phyloP scores from a whole-genome alignment of 106 monocot species.

The Narthecium ossifragum region DNA sequence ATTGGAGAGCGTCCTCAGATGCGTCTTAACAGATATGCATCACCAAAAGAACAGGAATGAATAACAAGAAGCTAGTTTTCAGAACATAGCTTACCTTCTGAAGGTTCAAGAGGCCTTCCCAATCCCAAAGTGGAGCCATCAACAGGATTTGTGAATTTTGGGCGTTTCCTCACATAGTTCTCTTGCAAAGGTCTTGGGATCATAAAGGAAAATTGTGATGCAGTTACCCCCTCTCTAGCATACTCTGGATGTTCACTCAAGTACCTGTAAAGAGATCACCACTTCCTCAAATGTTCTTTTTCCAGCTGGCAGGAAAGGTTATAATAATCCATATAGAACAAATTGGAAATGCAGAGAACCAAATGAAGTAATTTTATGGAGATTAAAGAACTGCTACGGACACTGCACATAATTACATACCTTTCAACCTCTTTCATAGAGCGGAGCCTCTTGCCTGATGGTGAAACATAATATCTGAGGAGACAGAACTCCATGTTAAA shows the following conservation, averaged over 20 bases:
- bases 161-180: conserved; percentile 65
- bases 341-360: too few relatives aligned
- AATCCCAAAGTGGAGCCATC: not conserved
- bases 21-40: too few relatives aligned
- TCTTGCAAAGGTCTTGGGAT: conserved; percentile 68
- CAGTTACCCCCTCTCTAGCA: conserved; percentile 27
- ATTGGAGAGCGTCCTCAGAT: too few relatives aligned
- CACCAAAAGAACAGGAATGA: not conserved
- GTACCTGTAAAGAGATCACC: conserved; percentile 57
- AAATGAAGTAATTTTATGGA: too few relatives aligned
- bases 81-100: conserved; percentile 23
- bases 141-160: not conserved
- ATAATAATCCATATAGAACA: too few relatives aligned
- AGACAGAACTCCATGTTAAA: not conserved
- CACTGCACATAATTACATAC: too few relatives aligned
- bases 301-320: too few relatives aligned
- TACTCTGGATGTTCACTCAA: conserved; percentile 40
- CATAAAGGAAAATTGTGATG: conserved; percentile 67
- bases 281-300: too few relatives aligned
- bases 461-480: conserved; percentile 69
- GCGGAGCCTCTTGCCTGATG: conserved; percentile 64
- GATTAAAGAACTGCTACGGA: too few relatives aligned
- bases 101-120: conserved; percentile 23
- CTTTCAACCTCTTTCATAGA: conserved; percentile 73
- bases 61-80: not conserved